Evolutionary conservation across 345 rosid genomes (phyloP).

Genomic region (Lagerstroemia speciosa): DNA sequence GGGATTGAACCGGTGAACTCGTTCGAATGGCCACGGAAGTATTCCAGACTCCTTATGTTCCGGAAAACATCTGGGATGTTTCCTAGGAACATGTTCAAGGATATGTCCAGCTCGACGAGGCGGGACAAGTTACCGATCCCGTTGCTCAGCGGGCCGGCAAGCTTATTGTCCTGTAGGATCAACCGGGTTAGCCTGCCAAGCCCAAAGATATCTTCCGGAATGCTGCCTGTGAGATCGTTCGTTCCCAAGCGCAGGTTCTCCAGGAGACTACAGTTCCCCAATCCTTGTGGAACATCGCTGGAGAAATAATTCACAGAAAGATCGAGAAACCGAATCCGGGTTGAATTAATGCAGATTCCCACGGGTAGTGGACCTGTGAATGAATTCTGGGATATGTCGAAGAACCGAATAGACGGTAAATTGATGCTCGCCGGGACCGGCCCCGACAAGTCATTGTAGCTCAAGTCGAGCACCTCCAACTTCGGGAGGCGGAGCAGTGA

Average conservation of each 20-base stretch:
- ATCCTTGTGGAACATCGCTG: neutral
- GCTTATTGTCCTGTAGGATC: slow-evolving; percentile 41
- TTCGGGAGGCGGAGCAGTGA: slow-evolving; percentile 8
- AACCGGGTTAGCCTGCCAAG: slow-evolving; percentile 31
- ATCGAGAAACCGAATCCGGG: slow-evolving; percentile 5
- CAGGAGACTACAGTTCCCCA: slow-evolving; percentile 12
- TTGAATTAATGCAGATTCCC: slow-evolving; percentile 8
- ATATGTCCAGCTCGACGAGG: slow-evolving; percentile 47
- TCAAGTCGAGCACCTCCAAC: slow-evolving; percentile 14
- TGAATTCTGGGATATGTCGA: slow-evolving; percentile 14
- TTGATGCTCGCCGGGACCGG: slow-evolving; percentile 1
- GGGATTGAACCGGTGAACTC: slow-evolving; percentile 48
- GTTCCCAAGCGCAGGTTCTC: slow-evolving; percentile 6
- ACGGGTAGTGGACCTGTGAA: slow-evolving; percentile 4
- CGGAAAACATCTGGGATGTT: slow-evolving; percentile 54
- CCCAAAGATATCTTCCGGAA: slow-evolving; percentile 13
- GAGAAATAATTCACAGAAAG: slow-evolving; percentile 14
- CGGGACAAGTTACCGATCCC: slow-evolving; percentile 31
- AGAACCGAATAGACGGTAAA: slow-evolving; percentile 5
- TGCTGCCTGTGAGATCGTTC: slow-evolving; percentile 4
- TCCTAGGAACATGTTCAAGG: slow-evolving; percentile 42
- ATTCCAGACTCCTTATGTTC: slow-evolving; percentile 20
- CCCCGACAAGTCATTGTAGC: slow-evolving; percentile 7
- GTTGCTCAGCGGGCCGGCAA: slow-evolving; percentile 40
- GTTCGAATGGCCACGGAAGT: slow-evolving; percentile 42